A percentile compares a stretch with the other conserved stretches of the same genome.
Conservation (phyloP, 2,329 filamentous ascomycete species). For the Hysterium pulicare region DNA sequence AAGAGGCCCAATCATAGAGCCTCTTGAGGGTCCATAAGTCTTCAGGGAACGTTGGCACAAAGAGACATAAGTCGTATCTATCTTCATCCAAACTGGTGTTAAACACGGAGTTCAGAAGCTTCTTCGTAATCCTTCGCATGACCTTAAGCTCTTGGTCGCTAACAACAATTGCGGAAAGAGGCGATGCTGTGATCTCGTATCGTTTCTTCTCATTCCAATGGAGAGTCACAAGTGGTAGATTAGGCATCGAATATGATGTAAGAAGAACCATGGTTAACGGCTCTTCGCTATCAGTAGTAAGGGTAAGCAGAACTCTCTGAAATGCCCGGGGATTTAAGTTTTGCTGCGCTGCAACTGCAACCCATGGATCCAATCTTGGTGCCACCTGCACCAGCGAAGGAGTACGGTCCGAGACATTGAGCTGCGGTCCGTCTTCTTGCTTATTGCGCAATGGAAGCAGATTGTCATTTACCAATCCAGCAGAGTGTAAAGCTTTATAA, state of each 20-base stretch:
- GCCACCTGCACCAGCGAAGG: slow-evolving; percentile 24
- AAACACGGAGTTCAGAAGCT: slow-evolving; percentile 23
- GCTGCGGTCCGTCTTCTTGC: slow-evolving; percentile 17
- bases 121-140: slow-evolving; percentile 23
- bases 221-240: slow-evolving; percentile 17
- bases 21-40: slow-evolving; percentile 7
- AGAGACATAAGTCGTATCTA: slow-evolving; percentile 23
- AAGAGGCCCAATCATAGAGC: slow-evolving; percentile 16
- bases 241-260: slow-evolving; percentile 18
- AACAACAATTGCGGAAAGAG: slow-evolving; percentile 9
- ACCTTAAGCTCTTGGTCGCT: slow-evolving; percentile 13
- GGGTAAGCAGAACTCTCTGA: slow-evolving; percentile 17
- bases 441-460: slow-evolving; percentile 60
- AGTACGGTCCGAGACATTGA: slow-evolving; percentile 21
- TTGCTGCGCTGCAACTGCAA: slow-evolving; percentile 12
- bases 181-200: slow-evolving; percentile 17
- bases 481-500: slow-evolving; percentile 66
- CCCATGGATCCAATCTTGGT: slow-evolving; percentile 31
- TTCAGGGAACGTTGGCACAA: too few relatives aligned
- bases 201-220: slow-evolving; percentile 29
- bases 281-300: slow-evolving; percentile 11
- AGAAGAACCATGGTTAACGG: slow-evolving; percentile 21
- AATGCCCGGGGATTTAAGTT: slow-evolving; percentile 14
- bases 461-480: slow-evolving; percentile 72
- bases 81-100: slow-evolving; percentile 17